Evolutionary conservation across 148 eudicot genomes (phyloP).

Genomic region (Vaccinium myrtillus): DNA sequence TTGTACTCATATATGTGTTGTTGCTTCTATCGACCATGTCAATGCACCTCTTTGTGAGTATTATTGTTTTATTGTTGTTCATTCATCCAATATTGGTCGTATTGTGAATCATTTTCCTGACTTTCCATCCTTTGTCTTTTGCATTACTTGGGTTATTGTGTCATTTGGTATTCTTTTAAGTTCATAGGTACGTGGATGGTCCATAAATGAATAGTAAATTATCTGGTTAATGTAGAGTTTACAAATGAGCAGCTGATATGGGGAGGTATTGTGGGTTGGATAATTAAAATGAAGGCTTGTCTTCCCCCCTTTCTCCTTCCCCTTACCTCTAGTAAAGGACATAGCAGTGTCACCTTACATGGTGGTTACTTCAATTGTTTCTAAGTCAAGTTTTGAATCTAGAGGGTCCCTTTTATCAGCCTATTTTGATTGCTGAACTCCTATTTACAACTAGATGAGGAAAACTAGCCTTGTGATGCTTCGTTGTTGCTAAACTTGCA

Average conservation of each 20-base stretch:
- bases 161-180: background rate
- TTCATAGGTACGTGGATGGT: background rate
- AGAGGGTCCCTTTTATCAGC: no score
- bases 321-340: no score
- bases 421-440: background rate
- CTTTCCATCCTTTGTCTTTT: background rate
- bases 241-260: background rate
- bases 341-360: no score
- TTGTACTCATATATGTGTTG: conserved; percentile 69
- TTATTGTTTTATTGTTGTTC: background rate
- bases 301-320: background rate
- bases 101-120: background rate
- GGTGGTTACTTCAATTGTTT: background rate
- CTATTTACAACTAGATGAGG: background rate
- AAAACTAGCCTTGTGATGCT: background rate
- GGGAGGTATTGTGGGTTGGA: no score
- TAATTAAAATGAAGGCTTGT: background rate
- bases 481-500: background rate
- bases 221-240: background rate
- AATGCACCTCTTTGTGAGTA: conserved; percentile 86
- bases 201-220: background rate
- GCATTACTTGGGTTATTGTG: background rate
- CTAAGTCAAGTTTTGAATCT: no score
- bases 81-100: background rate
- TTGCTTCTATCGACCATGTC: conserved; percentile 92